Conservation (phyloP, 108 stramenopile genomes). For the Nitzschia sp. region DNA sequence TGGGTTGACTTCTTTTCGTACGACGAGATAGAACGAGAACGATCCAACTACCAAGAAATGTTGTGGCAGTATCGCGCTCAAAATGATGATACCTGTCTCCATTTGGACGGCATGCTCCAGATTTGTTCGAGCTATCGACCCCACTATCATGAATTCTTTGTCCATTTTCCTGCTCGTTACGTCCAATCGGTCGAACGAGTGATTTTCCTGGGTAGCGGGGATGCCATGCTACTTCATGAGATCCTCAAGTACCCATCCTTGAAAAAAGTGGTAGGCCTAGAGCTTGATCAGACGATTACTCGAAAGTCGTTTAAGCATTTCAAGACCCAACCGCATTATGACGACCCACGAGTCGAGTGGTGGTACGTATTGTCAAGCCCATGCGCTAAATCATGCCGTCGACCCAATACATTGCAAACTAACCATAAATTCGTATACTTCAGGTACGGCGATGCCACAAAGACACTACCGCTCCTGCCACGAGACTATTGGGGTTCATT, state of each 20-base stretch:
- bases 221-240: slow-evolving; percentile 48
- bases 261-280: slow-evolving; percentile 46
- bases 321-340: slow-evolving; percentile 77
- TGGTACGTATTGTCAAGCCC: slow-evolving; percentile 86
- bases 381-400: too few relatives aligned
- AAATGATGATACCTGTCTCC: slow-evolving; percentile 61
- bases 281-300: slow-evolving; percentile 75
- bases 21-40: slow-evolving; percentile 17
- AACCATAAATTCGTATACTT: neutral
- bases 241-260: slow-evolving; percentile 42
- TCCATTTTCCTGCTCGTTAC: slow-evolving; percentile 44
- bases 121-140: slow-evolving; percentile 50
- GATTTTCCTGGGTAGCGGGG: slow-evolving; percentile 43
- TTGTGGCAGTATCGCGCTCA: slow-evolving; percentile 11
- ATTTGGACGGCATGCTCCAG: slow-evolving; percentile 63
- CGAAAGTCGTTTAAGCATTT: slow-evolving; percentile 73
- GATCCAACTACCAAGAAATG: slow-evolving; percentile 38
- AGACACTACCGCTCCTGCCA: slow-evolving; percentile 34
- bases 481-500: slow-evolving; percentile 41
- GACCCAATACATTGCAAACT: too few relatives aligned
- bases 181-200: slow-evolving; percentile 18
- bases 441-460: slow-evolving; percentile 49
- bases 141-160: slow-evolving; percentile 51
- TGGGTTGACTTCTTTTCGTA: slow-evolving; percentile 8
- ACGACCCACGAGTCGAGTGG: slow-evolving; percentile 76